A percentile compares a stretch with the other conserved stretches of the same genome.
Evolutionary conservation across 2,329 filamentous ascomycete genomes (phyloP).

Genomic region (Amesomyces nigricolor): DNA sequence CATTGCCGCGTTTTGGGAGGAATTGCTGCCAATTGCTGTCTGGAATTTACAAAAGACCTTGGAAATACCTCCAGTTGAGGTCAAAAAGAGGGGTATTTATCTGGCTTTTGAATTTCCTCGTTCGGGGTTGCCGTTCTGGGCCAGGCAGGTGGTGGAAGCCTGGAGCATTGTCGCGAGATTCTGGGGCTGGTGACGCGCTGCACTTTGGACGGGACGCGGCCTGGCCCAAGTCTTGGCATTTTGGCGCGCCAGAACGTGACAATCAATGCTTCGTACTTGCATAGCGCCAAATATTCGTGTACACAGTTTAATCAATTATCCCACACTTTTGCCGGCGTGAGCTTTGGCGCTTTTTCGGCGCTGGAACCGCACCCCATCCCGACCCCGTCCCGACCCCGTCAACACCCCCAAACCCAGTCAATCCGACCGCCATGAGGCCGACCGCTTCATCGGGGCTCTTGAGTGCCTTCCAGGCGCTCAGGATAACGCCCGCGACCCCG

Average conservation of each 20-base stretch:
- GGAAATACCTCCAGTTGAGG: background rate
- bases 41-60: background rate
- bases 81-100: slow-evolving; percentile 1
- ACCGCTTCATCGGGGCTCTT: slow-evolving; percentile 40
- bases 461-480: slow-evolving; percentile 47
- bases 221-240: slow-evolving; percentile 13
- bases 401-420: slow-evolving; percentile 8
- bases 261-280: background rate
- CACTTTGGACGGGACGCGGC: slow-evolving; percentile 20
- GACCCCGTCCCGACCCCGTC: background rate
- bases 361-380: background rate
- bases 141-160: slow-evolving; percentile 25
- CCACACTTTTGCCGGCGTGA: slow-evolving; percentile 10
- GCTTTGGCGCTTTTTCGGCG: slow-evolving; percentile 12
- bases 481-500: slow-evolving; percentile 38
- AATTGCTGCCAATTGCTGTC: background rate
- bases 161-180: slow-evolving; percentile 9
- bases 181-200: slow-evolving; percentile 18
- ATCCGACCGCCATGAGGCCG: slow-evolving; percentile 40
- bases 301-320: background rate
- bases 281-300: background rate
- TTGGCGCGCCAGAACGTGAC: slow-evolving; percentile 22
- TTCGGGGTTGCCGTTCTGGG: background rate
- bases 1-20: slow-evolving; percentile 46
- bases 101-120: background rate